Evolutionary conservation across 2,329 filamentous ascomycete species (phyloP).

Genomic region (Madurella mycetomatis): DNA sequence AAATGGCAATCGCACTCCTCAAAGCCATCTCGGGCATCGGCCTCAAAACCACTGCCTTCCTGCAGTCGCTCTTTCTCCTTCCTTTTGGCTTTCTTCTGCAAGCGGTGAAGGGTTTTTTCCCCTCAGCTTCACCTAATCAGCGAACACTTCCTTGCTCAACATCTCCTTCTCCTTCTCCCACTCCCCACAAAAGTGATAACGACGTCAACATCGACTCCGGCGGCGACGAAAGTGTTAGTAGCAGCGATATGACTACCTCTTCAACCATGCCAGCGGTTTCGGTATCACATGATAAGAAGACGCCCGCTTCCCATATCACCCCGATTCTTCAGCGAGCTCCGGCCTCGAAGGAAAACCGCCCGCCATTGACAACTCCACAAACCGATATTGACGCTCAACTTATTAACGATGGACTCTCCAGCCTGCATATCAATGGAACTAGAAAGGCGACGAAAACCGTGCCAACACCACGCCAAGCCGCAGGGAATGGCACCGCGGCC

Average conservation of each 20-base stretch:
- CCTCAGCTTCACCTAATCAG: slow-evolving; percentile 7
- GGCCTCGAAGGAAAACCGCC: slow-evolving; percentile 14
- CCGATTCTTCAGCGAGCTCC: slow-evolving; percentile 17
- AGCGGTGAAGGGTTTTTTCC: slow-evolving; percentile 15
- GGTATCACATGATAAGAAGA: slow-evolving; percentile 5
- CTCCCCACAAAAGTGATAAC: not conserved
- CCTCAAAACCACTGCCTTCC: slow-evolving; percentile 22
- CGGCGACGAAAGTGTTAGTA: slow-evolving; percentile 4
- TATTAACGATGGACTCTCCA: slow-evolving; percentile 2
- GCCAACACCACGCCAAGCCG: not conserved
- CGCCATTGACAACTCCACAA: not conserved
- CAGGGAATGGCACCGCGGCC: not conserved
- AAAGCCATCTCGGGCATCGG: slow-evolving; percentile 18
- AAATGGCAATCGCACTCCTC: slow-evolving; percentile 24
- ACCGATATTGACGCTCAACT: slow-evolving; percentile 2
- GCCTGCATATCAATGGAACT: slow-evolving; percentile 5
- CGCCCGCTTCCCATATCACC: slow-evolving; percentile 12
- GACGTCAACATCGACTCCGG: not conserved
- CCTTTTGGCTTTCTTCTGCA: slow-evolving; percentile 19
- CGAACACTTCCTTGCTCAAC: slow-evolving; percentile 13
- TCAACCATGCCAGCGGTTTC: slow-evolving; percentile 10
- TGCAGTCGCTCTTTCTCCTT: slow-evolving; percentile 24
- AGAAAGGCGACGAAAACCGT: not conserved
- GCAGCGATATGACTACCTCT: slow-evolving; percentile 9
- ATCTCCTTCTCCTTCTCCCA: slow-evolving; percentile 4